These are phyloP conservation scores for Rosa lucieae DNA, from an alignment of 306 rosid species.

Conservation along the genomic window DNA sequence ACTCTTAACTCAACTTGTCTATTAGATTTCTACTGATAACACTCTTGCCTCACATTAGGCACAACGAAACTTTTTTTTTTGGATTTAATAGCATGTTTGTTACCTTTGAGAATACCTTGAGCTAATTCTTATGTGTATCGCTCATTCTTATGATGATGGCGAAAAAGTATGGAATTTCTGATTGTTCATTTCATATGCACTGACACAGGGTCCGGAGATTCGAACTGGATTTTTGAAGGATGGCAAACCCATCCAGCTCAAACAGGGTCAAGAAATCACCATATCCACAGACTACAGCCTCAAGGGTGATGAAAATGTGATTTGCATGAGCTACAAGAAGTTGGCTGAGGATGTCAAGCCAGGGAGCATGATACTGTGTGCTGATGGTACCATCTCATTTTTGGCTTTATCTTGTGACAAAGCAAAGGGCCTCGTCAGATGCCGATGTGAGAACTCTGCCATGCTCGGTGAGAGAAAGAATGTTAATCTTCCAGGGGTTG, in stretches of 20 bases:
- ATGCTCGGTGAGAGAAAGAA: slow-evolving; percentile 95
- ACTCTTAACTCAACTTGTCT: neutral
- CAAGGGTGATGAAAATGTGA: slow-evolving; percentile 79
- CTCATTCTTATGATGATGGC: neutral
- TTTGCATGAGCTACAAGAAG: slow-evolving; percentile 95
- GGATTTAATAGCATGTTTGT: neutral
- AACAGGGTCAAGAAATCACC: slow-evolving; percentile 74
- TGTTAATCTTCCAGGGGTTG: slow-evolving; percentile 90
- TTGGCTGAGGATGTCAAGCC: slow-evolving; percentile 87
- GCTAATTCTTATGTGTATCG: too few species aligned
- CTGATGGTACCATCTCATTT: slow-evolving; percentile 95
- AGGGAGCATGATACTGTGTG: slow-evolving; percentile 82
- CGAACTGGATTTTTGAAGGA: slow-evolving; percentile 97
- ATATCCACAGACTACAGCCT: slow-evolving; percentile 82
- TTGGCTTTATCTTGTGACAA: slow-evolving; percentile 68
- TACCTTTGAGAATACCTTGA: neutral
- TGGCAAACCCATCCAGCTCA: slow-evolving; percentile 70
- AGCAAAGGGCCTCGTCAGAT: slow-evolving; percentile 57
- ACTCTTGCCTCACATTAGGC: neutral
- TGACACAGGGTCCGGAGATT: slow-evolving; percentile 88
- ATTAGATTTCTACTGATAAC: neutral
- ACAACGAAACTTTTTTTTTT: neutral
- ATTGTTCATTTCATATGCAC: neutral
- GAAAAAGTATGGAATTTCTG: neutral
- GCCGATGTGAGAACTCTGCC: slow-evolving; percentile 93